These are phyloP conservation scores for Lipomyces chichibuensis DNA, from an alignment of 805 yeast genomes.

Conservation along the genomic window DNA sequence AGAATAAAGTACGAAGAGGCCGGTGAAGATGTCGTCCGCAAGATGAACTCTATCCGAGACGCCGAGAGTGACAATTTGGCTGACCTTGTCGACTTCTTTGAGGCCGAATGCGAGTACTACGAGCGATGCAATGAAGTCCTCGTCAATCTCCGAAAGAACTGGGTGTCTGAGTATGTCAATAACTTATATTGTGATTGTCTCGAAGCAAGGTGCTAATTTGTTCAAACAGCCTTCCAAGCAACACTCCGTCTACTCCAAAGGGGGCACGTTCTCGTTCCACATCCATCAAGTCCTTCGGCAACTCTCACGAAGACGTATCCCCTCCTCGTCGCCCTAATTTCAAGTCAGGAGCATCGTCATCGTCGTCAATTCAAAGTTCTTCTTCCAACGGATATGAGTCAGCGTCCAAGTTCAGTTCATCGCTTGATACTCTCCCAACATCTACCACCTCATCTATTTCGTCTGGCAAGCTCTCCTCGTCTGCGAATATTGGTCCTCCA, in stretches of 20 bases:
- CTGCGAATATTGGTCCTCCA: constrained; percentile 27
- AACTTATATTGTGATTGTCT: not conserved
- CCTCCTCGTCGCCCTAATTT: constrained; percentile 29
- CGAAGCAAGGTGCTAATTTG: not conserved
- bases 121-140: constrained; percentile 32
- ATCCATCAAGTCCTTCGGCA: constrained; percentile 18
- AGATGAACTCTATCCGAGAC: constrained; percentile 36
- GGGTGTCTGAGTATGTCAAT: constrained; percentile 26
- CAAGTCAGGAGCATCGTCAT: constrained; percentile 24
- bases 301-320: constrained; percentile 19
- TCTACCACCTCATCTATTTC: constrained; percentile 17
- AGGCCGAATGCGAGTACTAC: constrained; percentile 36
- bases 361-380: constrained; percentile 19
- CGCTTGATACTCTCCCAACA: not conserved
- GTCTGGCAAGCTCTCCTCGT: constrained; percentile 22
- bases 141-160: constrained; percentile 25
- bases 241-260: constrained; percentile 25
- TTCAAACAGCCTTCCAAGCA: not conserved
- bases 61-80: constrained; percentile 32
- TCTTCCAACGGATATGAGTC: constrained; percentile 12
- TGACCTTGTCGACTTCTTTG: constrained; percentile 34
- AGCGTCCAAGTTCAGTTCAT: constrained; percentile 4
- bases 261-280: constrained; percentile 28
- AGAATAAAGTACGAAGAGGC: constrained; percentile 38
- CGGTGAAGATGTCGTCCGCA: constrained; percentile 37